A percentile compares a stretch with the other conserved stretches of the same genome.
Evolutionary conservation across 257 asterid genomes (phyloP).

Genomic region (Anisodus acutangulus): DNA sequence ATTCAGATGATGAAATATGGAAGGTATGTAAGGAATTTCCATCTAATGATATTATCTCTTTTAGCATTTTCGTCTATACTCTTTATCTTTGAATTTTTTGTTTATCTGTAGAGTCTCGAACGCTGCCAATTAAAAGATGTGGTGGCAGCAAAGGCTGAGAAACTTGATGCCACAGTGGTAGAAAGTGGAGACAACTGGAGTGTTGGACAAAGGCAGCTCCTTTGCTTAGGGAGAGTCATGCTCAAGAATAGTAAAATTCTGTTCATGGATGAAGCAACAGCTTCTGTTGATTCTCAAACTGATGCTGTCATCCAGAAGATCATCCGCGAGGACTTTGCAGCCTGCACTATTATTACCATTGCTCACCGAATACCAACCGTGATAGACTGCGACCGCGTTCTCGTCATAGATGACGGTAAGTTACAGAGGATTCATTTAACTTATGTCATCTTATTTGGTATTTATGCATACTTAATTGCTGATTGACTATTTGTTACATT

Average conservation of each 20-base stretch:
- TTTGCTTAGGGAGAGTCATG: conserved; percentile 78
- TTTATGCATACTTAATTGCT: background rate
- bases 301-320: conserved; percentile 67
- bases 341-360: conserved; percentile 69
- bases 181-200: conserved; percentile 87
- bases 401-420: conserved; percentile 74
- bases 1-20: conserved; percentile 83
- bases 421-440: conserved; percentile 18
- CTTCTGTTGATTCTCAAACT: conserved; percentile 83
- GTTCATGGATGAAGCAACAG: conserved; percentile 90
- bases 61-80: background rate
- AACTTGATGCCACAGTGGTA: conserved; percentile 64
- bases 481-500: background rate
- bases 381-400: conserved; percentile 66
- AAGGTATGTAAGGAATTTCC: conserved; percentile 45
- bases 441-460: background rate
- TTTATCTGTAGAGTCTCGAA: conserved; percentile 55
- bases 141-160: conserved; percentile 62
- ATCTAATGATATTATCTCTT: background rate
- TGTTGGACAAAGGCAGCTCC: conserved; percentile 79
- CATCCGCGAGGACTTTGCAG: conserved; percentile 61
- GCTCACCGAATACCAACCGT: conserved; percentile 91
- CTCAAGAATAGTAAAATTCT: conserved; percentile 59
- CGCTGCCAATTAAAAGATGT: conserved; percentile 82
- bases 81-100: background rate